phyloP scores from a whole-genome alignment of 768 basidiomycete species.

The Paxillus rubicundulus region DNA sequence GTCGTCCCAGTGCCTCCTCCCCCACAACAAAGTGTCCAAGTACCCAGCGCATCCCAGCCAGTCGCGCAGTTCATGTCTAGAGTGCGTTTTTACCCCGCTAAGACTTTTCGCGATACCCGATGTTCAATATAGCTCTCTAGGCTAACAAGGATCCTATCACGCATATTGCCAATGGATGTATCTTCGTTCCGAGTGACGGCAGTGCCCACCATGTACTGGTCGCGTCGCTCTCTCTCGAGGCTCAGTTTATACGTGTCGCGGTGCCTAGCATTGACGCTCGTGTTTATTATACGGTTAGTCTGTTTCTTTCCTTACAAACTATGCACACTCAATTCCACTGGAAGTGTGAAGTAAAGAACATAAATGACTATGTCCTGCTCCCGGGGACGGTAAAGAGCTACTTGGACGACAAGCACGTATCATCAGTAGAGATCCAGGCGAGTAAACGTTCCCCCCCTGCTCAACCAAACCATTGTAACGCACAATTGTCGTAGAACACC shows the following conservation, averaged over 20 bases:
- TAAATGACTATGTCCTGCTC: constrained; percentile 22
- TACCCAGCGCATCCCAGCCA: background rate
- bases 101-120: background rate
- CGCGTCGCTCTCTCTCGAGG: constrained; percentile 20
- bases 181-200: constrained; percentile 14
- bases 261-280: constrained; percentile 17
- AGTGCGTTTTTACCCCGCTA: constrained; percentile 1
- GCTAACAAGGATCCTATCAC: constrained; percentile 19
- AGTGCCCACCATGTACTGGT: constrained; percentile 18
- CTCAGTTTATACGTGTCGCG: constrained; percentile 21
- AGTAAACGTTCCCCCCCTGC: background rate
- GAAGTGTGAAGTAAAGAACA: constrained; percentile 27
- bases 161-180: constrained; percentile 9
- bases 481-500: constrained; percentile 4
- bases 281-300: constrained; percentile 21
- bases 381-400: constrained; percentile 28
- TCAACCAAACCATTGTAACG: background rate
- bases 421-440: constrained; percentile 21
- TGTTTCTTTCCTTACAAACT: background rate
- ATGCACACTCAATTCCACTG: background rate
- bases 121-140: constrained; percentile 3
- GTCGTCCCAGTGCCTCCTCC: no score
- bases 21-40: no score
- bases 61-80: constrained; percentile 13
- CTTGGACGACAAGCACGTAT: constrained; percentile 28